Evolutionary conservation across 2,329 filamentous ascomycete genomes (phyloP).

Genomic region (Beauveria pseudobassiana): DNA sequence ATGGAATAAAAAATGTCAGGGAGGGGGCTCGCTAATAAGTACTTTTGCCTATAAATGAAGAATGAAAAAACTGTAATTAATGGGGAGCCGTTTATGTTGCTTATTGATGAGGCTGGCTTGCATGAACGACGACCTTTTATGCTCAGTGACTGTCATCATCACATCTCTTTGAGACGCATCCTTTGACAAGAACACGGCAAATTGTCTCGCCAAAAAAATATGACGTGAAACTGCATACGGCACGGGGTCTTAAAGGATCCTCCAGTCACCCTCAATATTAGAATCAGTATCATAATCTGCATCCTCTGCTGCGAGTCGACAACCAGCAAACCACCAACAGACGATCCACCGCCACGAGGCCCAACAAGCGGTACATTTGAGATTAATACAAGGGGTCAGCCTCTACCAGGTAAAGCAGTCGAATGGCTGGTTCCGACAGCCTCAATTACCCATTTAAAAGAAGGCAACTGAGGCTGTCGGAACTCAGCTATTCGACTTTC

Average conservation of each 20-base stretch:
- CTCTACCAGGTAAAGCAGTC: not conserved
- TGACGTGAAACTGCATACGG: too few species aligned
- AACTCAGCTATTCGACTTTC: not conserved
- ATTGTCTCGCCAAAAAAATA: too few species aligned
- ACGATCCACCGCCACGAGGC: not conserved
- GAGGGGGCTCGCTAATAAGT: too few species aligned
- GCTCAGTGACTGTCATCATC: too few species aligned
- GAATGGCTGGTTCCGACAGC: not conserved
- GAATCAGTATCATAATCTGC: conserved; percentile 10
- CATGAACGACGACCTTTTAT: too few species aligned
- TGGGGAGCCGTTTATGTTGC: too few species aligned
- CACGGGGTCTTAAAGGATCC: not conserved
- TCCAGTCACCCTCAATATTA: conserved; percentile 8
- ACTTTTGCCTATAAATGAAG: too few species aligned
- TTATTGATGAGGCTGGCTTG: too few species aligned
- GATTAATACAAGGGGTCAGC: conserved; percentile 1
- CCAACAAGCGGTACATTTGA: conserved; percentile 1
- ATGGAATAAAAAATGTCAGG: too few species aligned
- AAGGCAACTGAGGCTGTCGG: not conserved
- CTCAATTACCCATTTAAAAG: not conserved
- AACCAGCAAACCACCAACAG: not conserved
- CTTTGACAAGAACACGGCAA: too few species aligned
- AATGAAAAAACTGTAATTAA: too few species aligned
- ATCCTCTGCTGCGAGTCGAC: not conserved
- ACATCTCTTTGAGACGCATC: too few species aligned